A percentile compares a stretch with the other conserved stretches of the same genome.
These are phyloP conservation scores for Trichoderma koningiopsis DNA, from an alignment of 2,329 filamentous ascomycete genomes.

Conservation along the genomic window DNA sequence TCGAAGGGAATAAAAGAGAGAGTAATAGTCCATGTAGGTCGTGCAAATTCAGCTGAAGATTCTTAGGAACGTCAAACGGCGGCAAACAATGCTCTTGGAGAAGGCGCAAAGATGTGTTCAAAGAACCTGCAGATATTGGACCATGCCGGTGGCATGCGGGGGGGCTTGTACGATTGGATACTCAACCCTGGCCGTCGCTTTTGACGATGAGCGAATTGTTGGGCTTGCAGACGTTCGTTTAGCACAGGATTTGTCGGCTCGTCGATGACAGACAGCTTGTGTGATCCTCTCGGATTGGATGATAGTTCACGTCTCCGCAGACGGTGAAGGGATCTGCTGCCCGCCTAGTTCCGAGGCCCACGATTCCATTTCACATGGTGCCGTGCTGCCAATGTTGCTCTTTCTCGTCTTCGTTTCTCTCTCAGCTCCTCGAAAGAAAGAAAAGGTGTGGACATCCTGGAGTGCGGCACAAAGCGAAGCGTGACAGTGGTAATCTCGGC, in stretches of 20 bases:
- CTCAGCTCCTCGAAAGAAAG: not conserved
- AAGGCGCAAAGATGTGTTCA: not conserved
- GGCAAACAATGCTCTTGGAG: not conserved
- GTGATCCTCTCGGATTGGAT: conserved; percentile 3
- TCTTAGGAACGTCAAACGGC: not conserved
- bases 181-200: conserved; percentile 14
- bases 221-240: conserved; percentile 3
- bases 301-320: not conserved
- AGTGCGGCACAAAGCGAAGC: conserved; percentile 10
- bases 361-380: not conserved
- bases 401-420: not conserved
- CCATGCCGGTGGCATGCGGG: conserved; percentile 8
- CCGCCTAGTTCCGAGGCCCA: not conserved
- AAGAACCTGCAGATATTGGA: not conserved
- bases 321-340: not conserved
- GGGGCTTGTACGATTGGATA: conserved; percentile 16
- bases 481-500: conserved; percentile 22
- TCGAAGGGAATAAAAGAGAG: too few relatives aligned
- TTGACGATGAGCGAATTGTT: conserved; percentile 8
- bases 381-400: not conserved
- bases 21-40: not conserved
- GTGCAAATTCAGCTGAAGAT: not conserved
- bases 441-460: not conserved
- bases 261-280: not conserved
- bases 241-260: conserved; percentile 7